Conservation (phyloP, 805 yeast genomes). For the Saccharomycopsis sp. region DNA sequence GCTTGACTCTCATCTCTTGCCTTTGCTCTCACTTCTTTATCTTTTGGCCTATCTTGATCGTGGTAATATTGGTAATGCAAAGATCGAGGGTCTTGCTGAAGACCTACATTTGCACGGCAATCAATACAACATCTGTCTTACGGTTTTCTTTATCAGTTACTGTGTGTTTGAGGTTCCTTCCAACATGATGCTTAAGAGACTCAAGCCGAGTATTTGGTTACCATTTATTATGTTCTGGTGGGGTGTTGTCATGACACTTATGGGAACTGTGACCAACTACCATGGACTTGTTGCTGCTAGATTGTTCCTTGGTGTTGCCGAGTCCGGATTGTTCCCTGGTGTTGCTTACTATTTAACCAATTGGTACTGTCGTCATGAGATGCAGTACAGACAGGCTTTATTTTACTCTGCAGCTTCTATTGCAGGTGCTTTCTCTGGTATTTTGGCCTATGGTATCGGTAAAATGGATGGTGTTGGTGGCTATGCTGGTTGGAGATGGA, state of each 20-base stretch:
- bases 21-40: slow-evolving; percentile 28
- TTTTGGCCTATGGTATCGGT: slow-evolving; percentile 31
- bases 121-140: slow-evolving; percentile 37
- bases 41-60: slow-evolving; percentile 30
- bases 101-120: slow-evolving; percentile 33
- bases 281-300: slow-evolving; percentile 30
- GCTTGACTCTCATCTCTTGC: slow-evolving; percentile 25
- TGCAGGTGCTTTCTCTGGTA: slow-evolving; percentile 35
- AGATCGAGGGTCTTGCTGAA: slow-evolving; percentile 28
- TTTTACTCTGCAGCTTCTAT: slow-evolving; percentile 32
- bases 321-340: slow-evolving; percentile 40
- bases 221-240: slow-evolving; percentile 33
- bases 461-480: slow-evolving; percentile 31
- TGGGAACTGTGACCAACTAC: slow-evolving; percentile 30
- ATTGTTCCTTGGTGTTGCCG: slow-evolving; percentile 35
- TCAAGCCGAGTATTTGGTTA: slow-evolving; percentile 33
- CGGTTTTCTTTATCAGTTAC: slow-evolving; percentile 37
- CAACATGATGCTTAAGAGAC: slow-evolving; percentile 29
- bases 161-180: slow-evolving; percentile 37
- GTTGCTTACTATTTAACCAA: slow-evolving; percentile 33
- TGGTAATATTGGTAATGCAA: slow-evolving; percentile 32
- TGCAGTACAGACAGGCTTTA: slow-evolving; percentile 32
- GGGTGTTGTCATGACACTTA: slow-evolving; percentile 34
- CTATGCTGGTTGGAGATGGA: slow-evolving; percentile 48
- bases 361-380: slow-evolving; percentile 35